Conservation (phyloP, 495 filamentous ascomycete genomes). For the Penicillium lagena region DNA sequence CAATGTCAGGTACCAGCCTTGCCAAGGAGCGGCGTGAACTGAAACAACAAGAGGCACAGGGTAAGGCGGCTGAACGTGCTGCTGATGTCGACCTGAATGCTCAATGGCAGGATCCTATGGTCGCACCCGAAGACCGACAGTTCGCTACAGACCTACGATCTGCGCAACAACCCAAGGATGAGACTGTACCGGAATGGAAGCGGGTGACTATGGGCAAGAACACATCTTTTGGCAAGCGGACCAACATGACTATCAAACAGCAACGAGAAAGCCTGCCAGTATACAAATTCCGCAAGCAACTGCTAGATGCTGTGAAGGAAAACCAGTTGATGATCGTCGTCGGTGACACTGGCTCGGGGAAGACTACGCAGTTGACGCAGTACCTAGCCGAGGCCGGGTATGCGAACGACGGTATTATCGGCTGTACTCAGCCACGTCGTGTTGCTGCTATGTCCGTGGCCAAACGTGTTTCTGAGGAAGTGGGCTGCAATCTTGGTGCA, state of each 20-base stretch:
- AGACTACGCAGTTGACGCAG: constrained; percentile 94
- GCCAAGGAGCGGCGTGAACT: constrained; percentile 88
- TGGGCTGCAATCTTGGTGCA: constrained; percentile 82
- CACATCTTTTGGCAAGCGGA: constrained; percentile 76
- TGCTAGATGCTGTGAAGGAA: constrained; percentile 79
- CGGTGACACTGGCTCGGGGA: constrained; percentile 94
- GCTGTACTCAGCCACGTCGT: constrained; percentile 94
- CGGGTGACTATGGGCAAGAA: constrained; percentile 75
- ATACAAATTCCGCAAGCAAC: constrained; percentile 79
- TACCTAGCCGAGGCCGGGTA: constrained; percentile 92
- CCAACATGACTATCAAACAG: constrained; percentile 89
- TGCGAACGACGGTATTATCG: constrained; percentile 84
- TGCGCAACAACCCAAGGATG: constrained; percentile 48
- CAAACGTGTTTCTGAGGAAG: constrained; percentile 93
- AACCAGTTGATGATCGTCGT: constrained; percentile 95
- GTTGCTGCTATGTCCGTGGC: constrained; percentile 97
- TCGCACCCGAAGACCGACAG: constrained; percentile 69
- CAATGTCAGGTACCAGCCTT: constrained; percentile 85
- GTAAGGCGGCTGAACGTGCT: constrained; percentile 71
- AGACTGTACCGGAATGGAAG: constrained; percentile 89
- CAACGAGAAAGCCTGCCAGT: constrained; percentile 89
- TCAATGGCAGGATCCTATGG: constrained; percentile 98
- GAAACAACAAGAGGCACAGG: constrained; percentile 80
- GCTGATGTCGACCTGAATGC: constrained; percentile 77
- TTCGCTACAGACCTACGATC: constrained; percentile 80